These are phyloP conservation scores for Sicyos baderoa DNA, from an alignment of 306 rosid species.

Conservation along the genomic window DNA sequence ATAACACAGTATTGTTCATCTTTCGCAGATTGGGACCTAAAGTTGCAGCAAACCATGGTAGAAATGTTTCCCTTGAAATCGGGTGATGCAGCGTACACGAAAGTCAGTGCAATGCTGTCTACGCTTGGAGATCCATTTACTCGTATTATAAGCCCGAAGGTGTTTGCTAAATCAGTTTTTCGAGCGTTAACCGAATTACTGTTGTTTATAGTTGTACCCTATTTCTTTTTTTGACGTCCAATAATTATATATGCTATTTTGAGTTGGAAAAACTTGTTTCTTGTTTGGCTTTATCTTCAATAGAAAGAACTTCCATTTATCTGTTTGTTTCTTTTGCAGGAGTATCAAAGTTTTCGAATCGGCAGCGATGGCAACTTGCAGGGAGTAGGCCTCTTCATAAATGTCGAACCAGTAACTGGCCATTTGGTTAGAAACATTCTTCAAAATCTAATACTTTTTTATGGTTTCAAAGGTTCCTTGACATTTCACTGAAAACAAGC, in stretches of 20 bases:
- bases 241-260: neutral
- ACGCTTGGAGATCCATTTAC: conserved; percentile 98
- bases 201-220: neutral
- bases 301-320: neutral
- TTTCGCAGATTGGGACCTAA: conserved; percentile 78
- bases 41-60: conserved; percentile 94
- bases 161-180: conserved; percentile 15
- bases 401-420: conserved; percentile 72
- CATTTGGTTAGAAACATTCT: conserved; percentile 60
- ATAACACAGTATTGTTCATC: neutral
- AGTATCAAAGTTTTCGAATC: conserved; percentile 80
- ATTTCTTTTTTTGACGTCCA: neutral
- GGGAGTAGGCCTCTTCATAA: conserved; percentile 90
- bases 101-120: conserved; percentile 91
- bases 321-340: conserved; percentile 44
- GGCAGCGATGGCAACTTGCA: conserved; percentile 86
- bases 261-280: neutral
- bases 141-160: conserved; percentile 90
- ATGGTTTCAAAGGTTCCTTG: neutral
- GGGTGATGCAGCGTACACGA: conserved; percentile 79
- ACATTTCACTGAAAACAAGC: neutral
- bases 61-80: conserved; percentile 91
- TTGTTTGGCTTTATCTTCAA: neutral
- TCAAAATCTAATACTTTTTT: neutral
- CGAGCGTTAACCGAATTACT: neutral